Conservation (phyloP, 73 alveolate genomes). For the Diophrys appendiculata region DNA sequence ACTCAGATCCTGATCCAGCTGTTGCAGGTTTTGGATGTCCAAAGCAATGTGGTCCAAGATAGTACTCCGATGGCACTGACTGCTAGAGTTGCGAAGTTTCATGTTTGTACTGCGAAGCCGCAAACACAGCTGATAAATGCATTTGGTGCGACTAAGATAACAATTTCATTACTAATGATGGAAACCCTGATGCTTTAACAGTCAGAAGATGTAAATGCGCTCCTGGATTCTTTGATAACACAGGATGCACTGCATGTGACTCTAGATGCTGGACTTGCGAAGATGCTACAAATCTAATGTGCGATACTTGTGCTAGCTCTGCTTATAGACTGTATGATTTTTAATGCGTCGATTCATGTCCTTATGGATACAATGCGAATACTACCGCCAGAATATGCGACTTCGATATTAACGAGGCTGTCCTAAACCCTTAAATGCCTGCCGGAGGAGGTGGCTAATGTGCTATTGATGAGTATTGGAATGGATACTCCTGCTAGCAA, state of each 20-base stretch:
- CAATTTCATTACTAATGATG: not conserved
- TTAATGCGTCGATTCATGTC: conserved; percentile 36
- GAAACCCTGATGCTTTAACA: not conserved
- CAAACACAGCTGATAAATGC: not conserved
- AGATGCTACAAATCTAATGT: conserved; percentile 24
- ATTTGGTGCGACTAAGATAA: not conserved
- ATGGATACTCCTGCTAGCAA: not conserved
- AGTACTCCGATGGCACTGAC: not conserved
- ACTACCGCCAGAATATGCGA: conserved; percentile 23
- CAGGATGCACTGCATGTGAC: not conserved
- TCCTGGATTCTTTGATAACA: not conserved
- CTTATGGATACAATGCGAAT: conserved; percentile 30
- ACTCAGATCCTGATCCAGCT: no score
- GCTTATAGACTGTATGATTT: conserved; percentile 22
- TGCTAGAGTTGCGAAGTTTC: not conserved
- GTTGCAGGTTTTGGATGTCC: no score
- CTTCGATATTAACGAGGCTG: not conserved
- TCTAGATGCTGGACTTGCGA: conserved; percentile 7
- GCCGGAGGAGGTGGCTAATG: not conserved
- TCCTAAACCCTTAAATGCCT: not conserved
- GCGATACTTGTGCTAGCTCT: conserved; percentile 24
- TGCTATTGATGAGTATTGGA: conserved; percentile 11
- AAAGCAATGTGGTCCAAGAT: no score
- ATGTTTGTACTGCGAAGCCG: not conserved
- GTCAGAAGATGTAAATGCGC: not conserved